Base-by-base conservation (phyloP, 352 stramenopile genomes). In the Globisporangium nunn region DNA sequence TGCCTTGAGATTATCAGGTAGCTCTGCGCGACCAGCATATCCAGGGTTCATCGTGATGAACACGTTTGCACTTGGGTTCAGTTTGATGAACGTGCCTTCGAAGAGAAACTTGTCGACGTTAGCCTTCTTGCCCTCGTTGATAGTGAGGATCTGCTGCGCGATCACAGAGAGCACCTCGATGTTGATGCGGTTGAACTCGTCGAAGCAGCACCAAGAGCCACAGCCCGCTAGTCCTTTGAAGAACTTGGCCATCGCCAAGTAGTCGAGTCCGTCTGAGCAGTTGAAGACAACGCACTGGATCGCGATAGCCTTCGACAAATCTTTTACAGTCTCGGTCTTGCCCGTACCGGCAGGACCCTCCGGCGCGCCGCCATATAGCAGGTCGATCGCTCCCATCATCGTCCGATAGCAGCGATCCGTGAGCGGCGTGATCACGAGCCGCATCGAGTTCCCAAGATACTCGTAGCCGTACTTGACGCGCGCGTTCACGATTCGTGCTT, bases 41-140 rank as follows among this genome's bases (percentile, higher is more conserved):
- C 95, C 91, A 5, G 92, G 92, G 65, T 98, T 98, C 92, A 98
- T 98, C 2, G 91, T 98, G 68, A 98, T 97, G 63, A 98, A 98
- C 35, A 95, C 64, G 54, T 98, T 98, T 28, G 85, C 88, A 15
- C 91, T 98, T 10, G 74, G 66, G 41, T 97, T 97, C 8, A 98
- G 70, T 61, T 93, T 94, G 61, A 98, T 89, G 61, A 93, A 90
- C 3, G 88, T 97, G 48, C 93, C 93, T 75, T 98, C 91, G 57
- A 98, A 98, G 7, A 95, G 66, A 53, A 98, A 98, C 33, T 88
- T 95, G 50, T 96, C 86, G 28, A 94, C 74, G 18, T 87, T 77
- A n/a, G 88, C 85, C 44, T 87, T 85, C 67, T 96, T 96, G 15
- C 84, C 92, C 52, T 96, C 81, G 49, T 96, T 91, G 61, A 98